Conservation (phyloP, 2,329 filamentous ascomycete species). For the Clarireedia homoeocarpa region DNA sequence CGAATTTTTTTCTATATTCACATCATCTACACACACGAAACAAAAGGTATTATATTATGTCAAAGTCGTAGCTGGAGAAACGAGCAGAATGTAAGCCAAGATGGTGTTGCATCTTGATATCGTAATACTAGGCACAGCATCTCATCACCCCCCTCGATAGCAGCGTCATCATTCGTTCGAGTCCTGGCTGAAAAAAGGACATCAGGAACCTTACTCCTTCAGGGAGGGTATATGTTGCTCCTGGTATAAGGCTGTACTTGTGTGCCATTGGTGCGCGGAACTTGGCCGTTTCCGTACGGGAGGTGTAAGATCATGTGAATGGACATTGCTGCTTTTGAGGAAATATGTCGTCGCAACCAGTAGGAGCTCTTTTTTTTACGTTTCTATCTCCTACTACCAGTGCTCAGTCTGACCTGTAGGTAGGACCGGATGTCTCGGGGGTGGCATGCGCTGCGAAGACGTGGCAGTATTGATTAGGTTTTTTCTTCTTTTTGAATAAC, state of each 20-base stretch:
- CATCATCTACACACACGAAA: too few relatives aligned
- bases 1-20: background rate
- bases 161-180: constrained; percentile 2
- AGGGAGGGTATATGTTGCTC: constrained; percentile 12
- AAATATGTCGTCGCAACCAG: background rate
- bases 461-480: constrained; percentile 4
- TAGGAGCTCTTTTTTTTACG: background rate
- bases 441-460: background rate
- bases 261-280: constrained; percentile 14
- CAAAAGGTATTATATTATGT: background rate
- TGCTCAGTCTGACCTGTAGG: background rate
- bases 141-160: background rate
- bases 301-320: constrained; percentile 10
- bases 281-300: constrained; percentile 4
- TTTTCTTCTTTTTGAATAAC: background rate
- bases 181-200: background rate
- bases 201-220: background rate
- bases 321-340: constrained; percentile 8
- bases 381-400: background rate
- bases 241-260: constrained; percentile 10
- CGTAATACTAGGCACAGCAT: constrained; percentile 1
- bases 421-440: constrained; percentile 9
- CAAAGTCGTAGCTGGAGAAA: constrained; percentile 3
- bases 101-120: constrained; percentile 9
- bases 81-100: constrained; percentile 3